A percentile compares a stretch with the other conserved stretches of the same genome.
Evolutionary conservation across 1,139 yeast species (phyloP).

Genomic region (Ogataea hybrid): DNA sequence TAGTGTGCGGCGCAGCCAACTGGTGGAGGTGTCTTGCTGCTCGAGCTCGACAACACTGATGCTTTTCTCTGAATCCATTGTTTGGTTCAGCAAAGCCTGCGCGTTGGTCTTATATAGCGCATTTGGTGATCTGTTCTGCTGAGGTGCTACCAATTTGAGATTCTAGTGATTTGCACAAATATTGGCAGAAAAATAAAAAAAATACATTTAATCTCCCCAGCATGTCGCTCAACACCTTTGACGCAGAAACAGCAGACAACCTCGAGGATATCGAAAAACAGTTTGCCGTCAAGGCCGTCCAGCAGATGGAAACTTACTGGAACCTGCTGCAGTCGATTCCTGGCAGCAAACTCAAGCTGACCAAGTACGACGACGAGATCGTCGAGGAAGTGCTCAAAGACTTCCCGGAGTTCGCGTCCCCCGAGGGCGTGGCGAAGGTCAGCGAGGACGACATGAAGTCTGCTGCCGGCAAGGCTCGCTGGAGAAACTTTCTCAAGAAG

Average conservation of each 20-base stretch:
- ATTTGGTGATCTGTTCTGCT: conserved; percentile 3
- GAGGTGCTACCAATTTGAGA: neutral
- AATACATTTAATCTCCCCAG: neutral
- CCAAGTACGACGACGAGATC: conserved; percentile 82
- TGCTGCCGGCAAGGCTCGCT: conserved; percentile 73
- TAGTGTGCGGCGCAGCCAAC: conserved; percentile 14
- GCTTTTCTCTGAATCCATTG: conserved; percentile 2
- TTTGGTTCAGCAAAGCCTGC: neutral
- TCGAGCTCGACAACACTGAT: neutral
- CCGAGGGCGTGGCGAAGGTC: conserved; percentile 54
- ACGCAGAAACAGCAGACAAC: conserved; percentile 59
- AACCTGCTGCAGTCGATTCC: conserved; percentile 66
- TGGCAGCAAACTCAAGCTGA: conserved; percentile 75
- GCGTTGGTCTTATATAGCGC: neutral
- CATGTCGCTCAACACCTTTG: conserved; percentile 25
- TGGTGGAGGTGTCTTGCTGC: neutral
- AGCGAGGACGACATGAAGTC: conserved; percentile 83
- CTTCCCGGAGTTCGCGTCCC: conserved; percentile 80
- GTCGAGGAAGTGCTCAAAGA: conserved; percentile 62
- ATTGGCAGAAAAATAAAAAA: conserved; percentile 2
- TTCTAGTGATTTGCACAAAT: conserved; percentile 7
- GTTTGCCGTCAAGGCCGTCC: conserved; percentile 96
- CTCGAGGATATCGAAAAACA: conserved; percentile 82
- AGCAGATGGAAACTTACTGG: conserved; percentile 96
- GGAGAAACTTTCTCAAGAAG: conserved; percentile 86